phyloP scores from a whole-genome alignment of 2,329 filamentous ascomycete genomes.

The Trichoderma polysporum region DNA sequence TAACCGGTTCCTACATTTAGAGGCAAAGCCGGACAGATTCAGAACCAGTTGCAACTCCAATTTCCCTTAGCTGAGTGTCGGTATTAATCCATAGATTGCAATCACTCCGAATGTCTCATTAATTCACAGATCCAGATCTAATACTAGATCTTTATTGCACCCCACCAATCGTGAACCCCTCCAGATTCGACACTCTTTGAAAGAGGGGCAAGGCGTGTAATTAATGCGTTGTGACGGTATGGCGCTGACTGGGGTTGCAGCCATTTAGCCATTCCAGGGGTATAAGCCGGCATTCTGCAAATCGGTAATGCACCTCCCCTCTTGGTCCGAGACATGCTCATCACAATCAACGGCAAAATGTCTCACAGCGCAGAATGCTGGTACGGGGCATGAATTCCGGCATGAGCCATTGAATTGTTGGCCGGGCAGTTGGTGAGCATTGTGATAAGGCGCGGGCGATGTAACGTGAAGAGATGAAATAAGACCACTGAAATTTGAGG shows the following conservation, averaged over 20 bases:
- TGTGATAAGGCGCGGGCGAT: constrained; percentile 12
- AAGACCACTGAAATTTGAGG: not conserved
- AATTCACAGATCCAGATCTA: constrained; percentile 4
- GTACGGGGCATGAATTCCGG: constrained; percentile 5
- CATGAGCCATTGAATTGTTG: not conserved
- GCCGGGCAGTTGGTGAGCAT: not conserved
- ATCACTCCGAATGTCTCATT: not conserved
- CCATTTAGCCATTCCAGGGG: constrained; percentile 18
- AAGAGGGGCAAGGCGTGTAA: not conserved
- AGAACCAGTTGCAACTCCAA: not conserved
- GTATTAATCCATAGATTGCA: not conserved
- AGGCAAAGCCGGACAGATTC: not conserved
- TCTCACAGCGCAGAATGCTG: constrained; percentile 1
- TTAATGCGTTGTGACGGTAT: not conserved
- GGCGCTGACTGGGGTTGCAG: constrained; percentile 15
- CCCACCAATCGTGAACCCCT: not conserved
- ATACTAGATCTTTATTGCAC: not conserved
- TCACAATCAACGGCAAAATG: constrained; percentile 14
- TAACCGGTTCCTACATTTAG: not conserved
- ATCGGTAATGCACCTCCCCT: constrained; percentile 17
- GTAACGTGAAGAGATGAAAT: constrained; percentile 15
- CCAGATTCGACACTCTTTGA: not conserved
- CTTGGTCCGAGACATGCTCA: constrained; percentile 9
- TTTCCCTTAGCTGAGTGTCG: not conserved
- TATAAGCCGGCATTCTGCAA: constrained; percentile 1